Percentiles rank a stretch among this genome's conserved stretches.
phyloP scores from a whole-genome alignment of 352 stramenopile genomes.

The Globisporangium paddicum region DNA sequence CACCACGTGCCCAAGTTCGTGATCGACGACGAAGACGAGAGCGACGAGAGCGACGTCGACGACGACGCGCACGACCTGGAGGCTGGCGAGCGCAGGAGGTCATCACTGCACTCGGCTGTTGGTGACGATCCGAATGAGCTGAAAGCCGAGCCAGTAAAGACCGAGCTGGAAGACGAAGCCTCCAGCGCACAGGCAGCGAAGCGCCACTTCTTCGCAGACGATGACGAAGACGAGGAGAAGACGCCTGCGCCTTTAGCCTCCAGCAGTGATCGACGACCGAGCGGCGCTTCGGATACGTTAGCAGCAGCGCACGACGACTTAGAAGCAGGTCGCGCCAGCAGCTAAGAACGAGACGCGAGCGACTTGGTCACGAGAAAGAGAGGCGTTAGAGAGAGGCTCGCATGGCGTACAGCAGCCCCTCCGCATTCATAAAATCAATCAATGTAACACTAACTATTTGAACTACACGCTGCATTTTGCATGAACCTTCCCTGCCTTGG shows the following conservation, averaged over 20 bases:
- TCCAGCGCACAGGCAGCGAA: background rate
- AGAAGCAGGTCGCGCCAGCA: conserved; percentile 6
- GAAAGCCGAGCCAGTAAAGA: background rate
- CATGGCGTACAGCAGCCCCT: background rate
- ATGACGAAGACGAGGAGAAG: background rate
- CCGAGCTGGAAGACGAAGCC: background rate
- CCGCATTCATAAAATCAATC: background rate
- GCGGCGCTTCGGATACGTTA: background rate
- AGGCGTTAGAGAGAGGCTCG: background rate
- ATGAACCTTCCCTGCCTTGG: too few species aligned
- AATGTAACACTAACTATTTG: conserved; percentile 8
- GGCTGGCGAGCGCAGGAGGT: background rate
- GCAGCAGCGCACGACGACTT: conserved; percentile 1
- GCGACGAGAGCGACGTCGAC: conserved; percentile 27
- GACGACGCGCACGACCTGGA: conserved; percentile 8
- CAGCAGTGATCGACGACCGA: background rate
- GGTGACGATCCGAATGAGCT: background rate
- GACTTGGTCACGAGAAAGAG: background rate
- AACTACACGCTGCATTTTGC: background rate
- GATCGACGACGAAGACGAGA: conserved; percentile 68
- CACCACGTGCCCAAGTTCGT: conserved; percentile 54
- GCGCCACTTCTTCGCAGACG: conserved; percentile 12
- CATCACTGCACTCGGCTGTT: background rate
- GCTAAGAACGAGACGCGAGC: background rate
- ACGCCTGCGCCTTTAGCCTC: background rate